Evolutionary conservation across 768 basidiomycete genomes (phyloP).

Genomic region (Psilocybe cubensis): DNA sequence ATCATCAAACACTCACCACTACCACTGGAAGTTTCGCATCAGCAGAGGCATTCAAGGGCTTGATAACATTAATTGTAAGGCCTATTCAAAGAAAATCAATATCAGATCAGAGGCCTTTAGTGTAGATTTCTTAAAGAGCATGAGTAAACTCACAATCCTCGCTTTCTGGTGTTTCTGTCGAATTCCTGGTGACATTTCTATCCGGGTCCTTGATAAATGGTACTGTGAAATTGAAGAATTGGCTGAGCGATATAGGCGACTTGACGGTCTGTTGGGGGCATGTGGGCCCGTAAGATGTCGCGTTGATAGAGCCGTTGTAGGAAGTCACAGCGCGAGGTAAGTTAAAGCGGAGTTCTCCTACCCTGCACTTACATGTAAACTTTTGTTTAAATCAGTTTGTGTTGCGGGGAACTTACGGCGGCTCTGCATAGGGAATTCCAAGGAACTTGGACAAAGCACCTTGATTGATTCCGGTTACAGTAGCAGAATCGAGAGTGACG

Average conservation of each 20-base stretch:
- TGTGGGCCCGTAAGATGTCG: slow-evolving; percentile 45
- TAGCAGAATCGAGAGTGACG: slow-evolving; percentile 45
- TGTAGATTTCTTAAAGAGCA: too few relatives aligned
- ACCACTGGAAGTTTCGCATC: slow-evolving; percentile 49
- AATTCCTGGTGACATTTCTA: background rate
- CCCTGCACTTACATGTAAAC: slow-evolving; percentile 24
- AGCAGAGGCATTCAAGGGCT: slow-evolving; percentile 37
- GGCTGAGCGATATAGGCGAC: slow-evolving; percentile 9
- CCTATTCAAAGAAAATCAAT: slow-evolving; percentile 23
- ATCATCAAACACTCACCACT: slow-evolving; percentile 37
- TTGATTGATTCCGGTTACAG: slow-evolving; percentile 42
- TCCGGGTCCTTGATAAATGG: background rate
- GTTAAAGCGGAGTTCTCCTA: slow-evolving; percentile 44
- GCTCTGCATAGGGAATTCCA: slow-evolving; percentile 53
- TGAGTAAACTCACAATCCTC: slow-evolving; percentile 22
- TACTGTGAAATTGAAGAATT: slow-evolving; percentile 9
- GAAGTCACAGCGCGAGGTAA: slow-evolving; percentile 40
- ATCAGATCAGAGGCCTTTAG: background rate
- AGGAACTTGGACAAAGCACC: slow-evolving; percentile 42
- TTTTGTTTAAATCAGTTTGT: background rate
- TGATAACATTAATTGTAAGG: slow-evolving; percentile 51
- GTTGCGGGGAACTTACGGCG: slow-evolving; percentile 41
- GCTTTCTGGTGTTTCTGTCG: slow-evolving; percentile 2
- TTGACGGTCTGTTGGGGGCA: slow-evolving; percentile 38
- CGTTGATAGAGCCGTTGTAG: slow-evolving; percentile 41